Percentiles rank a stretch among this genome's conserved stretches.
Evolutionary conservation across 495 filamentous ascomycete species (phyloP).

Genomic region (Hypoxylon rickii): DNA sequence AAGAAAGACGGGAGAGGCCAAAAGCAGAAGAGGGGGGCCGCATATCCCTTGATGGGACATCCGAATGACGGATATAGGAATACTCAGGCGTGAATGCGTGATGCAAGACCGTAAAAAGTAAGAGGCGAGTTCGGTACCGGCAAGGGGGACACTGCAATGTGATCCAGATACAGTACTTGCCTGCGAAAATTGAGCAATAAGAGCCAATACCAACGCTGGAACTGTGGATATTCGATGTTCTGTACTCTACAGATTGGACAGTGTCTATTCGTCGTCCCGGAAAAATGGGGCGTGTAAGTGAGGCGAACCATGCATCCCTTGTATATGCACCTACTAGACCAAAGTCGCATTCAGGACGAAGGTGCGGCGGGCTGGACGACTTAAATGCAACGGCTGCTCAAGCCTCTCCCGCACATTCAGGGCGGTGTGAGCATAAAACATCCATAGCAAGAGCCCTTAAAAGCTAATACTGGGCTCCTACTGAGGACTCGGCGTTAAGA

Average conservation of each 20-base stretch:
- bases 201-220: conserved; percentile 26
- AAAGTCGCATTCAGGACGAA: conserved; percentile 36
- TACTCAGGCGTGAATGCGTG: conserved; percentile 31
- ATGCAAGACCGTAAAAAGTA: conserved; percentile 14
- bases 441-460: conserved; percentile 4
- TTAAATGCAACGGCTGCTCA: conserved; percentile 32
- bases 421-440: conserved; percentile 30
- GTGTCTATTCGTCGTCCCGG: conserved; percentile 31
- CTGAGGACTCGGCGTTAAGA: conserved; percentile 21
- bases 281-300: conserved; percentile 43
- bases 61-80: conserved; percentile 14
- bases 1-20: conserved; percentile 20
- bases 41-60: conserved; percentile 23
- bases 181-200: conserved; percentile 28
- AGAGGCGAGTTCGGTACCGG: conserved; percentile 21
- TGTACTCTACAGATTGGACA: conserved; percentile 17
- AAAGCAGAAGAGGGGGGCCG: conserved; percentile 5
- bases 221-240: conserved; percentile 25
- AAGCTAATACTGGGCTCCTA: conserved; percentile 9
- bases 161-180: conserved; percentile 32
- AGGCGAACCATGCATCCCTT: conserved; percentile 40
- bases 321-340: conserved; percentile 31
- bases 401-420: conserved; percentile 26
- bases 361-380: conserved; percentile 20
- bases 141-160: conserved; percentile 30